Conservation (phyloP, 2,329 filamentous ascomycete species). For the Colletotrichum spaethianum region DNA sequence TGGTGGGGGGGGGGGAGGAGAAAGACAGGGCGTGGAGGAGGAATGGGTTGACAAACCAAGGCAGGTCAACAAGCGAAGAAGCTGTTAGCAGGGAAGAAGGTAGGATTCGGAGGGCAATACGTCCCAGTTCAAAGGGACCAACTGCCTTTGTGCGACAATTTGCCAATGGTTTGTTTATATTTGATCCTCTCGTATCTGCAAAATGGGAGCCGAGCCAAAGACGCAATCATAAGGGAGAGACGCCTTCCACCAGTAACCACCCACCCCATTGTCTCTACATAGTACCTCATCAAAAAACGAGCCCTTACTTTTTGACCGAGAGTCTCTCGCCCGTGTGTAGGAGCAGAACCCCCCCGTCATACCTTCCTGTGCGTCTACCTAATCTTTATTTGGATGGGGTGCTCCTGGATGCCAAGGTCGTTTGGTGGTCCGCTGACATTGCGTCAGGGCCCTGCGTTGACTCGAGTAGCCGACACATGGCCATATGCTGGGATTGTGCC, state of each 20-base stretch:
- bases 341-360: slow-evolving; percentile 5
- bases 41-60: not conserved
- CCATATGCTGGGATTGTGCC: not conserved
- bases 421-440: slow-evolving; percentile 21
- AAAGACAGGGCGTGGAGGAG: too few species aligned
- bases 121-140: not conserved
- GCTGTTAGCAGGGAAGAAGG: not conserved
- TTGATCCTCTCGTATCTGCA: slow-evolving; percentile 25
- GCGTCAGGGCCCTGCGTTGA: slow-evolving; percentile 18
- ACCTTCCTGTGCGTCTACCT: slow-evolving; percentile 24
- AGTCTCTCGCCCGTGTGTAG: slow-evolving; percentile 7
- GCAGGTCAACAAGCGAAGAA: not conserved
- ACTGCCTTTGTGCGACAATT: slow-evolving; percentile 33
- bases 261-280: not conserved
- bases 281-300: slow-evolving; percentile 6
- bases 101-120: not conserved
- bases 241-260: slow-evolving; percentile 5
- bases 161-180: not conserved
- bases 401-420: slow-evolving; percentile 24
- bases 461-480: slow-evolving; percentile 25
- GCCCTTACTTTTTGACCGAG: not conserved
- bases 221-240: slow-evolving; percentile 24
- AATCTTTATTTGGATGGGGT: slow-evolving; percentile 30
- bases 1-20: not conserved
- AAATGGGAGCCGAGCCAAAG: slow-evolving; percentile 21